phyloP scores from a whole-genome alignment of 225 moss, liverwort and hornwort genomes.

The Pseudoscleropodium purum region DNA sequence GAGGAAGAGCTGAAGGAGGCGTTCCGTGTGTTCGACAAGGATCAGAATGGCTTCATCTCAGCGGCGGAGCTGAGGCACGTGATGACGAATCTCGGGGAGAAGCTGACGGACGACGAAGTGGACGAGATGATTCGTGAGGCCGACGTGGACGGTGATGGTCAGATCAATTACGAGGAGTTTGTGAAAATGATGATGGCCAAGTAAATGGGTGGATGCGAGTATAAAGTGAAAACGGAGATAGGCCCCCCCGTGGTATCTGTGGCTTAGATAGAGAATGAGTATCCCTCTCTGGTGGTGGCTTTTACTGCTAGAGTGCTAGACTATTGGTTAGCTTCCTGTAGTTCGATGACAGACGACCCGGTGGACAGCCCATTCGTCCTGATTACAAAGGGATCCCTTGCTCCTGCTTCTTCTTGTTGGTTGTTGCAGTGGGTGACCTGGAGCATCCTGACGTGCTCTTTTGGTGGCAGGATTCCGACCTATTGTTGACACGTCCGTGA shows the following conservation, averaged over 20 bases:
- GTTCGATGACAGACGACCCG: constrained; percentile 4
- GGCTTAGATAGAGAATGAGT: neutral
- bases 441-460: constrained; percentile 21
- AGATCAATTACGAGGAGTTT: constrained; percentile 57
- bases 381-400: neutral
- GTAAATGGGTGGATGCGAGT: constrained; percentile 1
- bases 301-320: neutral
- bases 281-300: neutral
- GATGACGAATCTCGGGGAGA: constrained; percentile 54
- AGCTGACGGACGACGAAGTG: constrained; percentile 49
- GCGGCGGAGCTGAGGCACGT: constrained; percentile 53
- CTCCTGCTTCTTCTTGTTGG: neutral
- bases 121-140: constrained; percentile 63
- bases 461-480: constrained; percentile 40
- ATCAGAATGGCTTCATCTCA: constrained; percentile 55
- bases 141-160: constrained; percentile 45
- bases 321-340: constrained; percentile 5
- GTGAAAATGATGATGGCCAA: constrained; percentile 67
- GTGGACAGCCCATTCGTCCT: neutral
- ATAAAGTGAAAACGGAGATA: neutral
- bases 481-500: constrained; percentile 31
- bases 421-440: constrained; percentile 1
- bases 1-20: constrained; percentile 63
- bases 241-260: neutral
- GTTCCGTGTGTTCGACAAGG: constrained; percentile 66